Base-by-base conservation (phyloP, 805 yeast species). In the Candida boidinii region DNA sequence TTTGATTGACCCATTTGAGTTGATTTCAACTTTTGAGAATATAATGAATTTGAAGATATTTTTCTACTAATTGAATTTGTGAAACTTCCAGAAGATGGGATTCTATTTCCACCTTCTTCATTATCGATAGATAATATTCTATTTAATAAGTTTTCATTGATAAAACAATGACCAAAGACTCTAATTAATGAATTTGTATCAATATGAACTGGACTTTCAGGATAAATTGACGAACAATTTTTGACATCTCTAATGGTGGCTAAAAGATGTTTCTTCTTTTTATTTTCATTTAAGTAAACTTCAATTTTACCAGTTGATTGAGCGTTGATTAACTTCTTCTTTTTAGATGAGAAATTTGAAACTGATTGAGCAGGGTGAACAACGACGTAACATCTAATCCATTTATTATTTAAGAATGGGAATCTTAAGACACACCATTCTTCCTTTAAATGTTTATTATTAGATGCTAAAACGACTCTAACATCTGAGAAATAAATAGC, bases 391-490 rank as follows among this genome's bases (percentile, higher is more conserved):
- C 96, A 90, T 38, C 94, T 70, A 51, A 79, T 83, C 96, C 96
- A 92, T n/a, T n/a, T n/a, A n/a, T n/a, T n/a, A n/a, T n/a, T n/a
- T n/a, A n/a, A n/a, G n/a, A n/a, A n/a, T n/a, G n/a, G n/a, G n/a
- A n/a, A n/a, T n/a, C n/a, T n/a, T n/a, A n/a, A 2, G 96, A 95
- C 94, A 86, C 85, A 17, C 98, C 98, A 90, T 48, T 88, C 96
- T 55, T 85, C 95, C 50, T 86, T 92, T 38, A 73, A 75, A 52
- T 76, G 83, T 49, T 90, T 79, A 14, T 92, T 79, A 42, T 83
- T 95, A n/a, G n/a, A n/a, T 1, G 94, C 80, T 37, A 92, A 65
- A 28, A 92, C 67, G 12, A 90, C 81, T 39, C 83, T 73, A 40
- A 92, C 87, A 50, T 94, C 97, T 34, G 90, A 79, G 39, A 92